Evolutionary conservation across 2,329 filamentous ascomycete species (phyloP).

Genomic region (Chaetomiaceae sp.): DNA sequence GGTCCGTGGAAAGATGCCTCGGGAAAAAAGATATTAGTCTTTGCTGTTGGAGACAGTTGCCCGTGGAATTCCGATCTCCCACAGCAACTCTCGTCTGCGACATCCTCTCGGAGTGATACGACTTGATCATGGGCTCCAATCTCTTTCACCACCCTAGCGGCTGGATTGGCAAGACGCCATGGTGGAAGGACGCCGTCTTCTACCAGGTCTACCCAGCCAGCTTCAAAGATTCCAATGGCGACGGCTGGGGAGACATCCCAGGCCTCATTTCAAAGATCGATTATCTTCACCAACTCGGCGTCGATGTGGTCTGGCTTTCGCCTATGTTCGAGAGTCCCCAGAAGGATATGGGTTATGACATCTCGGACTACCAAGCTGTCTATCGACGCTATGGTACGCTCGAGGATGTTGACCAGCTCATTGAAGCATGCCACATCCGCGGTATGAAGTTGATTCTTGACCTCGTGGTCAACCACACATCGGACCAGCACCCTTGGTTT

Average conservation of each 20-base stretch:
- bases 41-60: not conserved
- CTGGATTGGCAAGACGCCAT: slow-evolving; percentile 17
- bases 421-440: slow-evolving; percentile 54
- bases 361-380: slow-evolving; percentile 57
- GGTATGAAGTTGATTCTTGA: slow-evolving; percentile 70
- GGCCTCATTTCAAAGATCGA: slow-evolving; percentile 62
- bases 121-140: slow-evolving; percentile 3
- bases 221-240: slow-evolving; percentile 55
- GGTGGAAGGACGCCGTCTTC: slow-evolving; percentile 26
- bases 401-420: slow-evolving; percentile 58
- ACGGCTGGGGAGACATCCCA: slow-evolving; percentile 61
- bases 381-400: slow-evolving; percentile 57
- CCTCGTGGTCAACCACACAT: slow-evolving; percentile 74
- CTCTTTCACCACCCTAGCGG: slow-evolving; percentile 4
- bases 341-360: slow-evolving; percentile 59
- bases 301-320: slow-evolving; percentile 58
- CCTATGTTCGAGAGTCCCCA: slow-evolving; percentile 52
- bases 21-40: not conserved
- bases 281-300: slow-evolving; percentile 58
- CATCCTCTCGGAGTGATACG: too few relatives aligned
- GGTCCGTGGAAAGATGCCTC: not conserved
- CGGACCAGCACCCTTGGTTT: slow-evolving; percentile 68
- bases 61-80: not conserved
- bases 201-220: slow-evolving; percentile 54
- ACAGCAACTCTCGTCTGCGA: not conserved